These are phyloP conservation scores for Zymoseptoria pseudotritici DNA, from an alignment of 2,329 filamentous ascomycete species.

Conservation along the genomic window DNA sequence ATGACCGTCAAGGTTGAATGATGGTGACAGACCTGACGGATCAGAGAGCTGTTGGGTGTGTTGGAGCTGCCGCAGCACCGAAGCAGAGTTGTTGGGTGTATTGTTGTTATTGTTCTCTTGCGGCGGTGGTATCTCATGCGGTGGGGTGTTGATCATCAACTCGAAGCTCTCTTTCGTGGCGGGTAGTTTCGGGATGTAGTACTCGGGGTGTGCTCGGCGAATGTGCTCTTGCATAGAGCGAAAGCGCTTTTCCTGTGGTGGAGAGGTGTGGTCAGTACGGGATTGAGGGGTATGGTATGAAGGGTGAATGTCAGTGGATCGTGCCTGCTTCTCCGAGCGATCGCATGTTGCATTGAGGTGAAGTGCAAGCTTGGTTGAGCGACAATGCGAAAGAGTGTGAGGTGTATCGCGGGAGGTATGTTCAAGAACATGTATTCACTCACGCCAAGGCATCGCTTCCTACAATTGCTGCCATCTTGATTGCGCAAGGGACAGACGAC, in stretches of 20 bases:
- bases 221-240: slow-evolving; percentile 99
- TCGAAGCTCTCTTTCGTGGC: slow-evolving; percentile 97
- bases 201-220: slow-evolving; percentile 87
- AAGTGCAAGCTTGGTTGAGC: neutral
- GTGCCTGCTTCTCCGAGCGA: neutral
- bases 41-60: slow-evolving; percentile 26
- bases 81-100: slow-evolving; percentile 4
- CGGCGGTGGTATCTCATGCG: slow-evolving; percentile 58
- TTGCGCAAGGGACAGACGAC: slow-evolving; percentile 94
- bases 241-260: slow-evolving; percentile 76
- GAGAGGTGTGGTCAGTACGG: slow-evolving; percentile 25
- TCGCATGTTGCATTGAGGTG: neutral
- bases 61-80: slow-evolving; percentile 12
- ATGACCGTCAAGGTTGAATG: slow-evolving; percentile 27
- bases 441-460: slow-evolving; percentile 96
- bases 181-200: slow-evolving; percentile 96
- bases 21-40: slow-evolving; percentile 32
- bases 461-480: slow-evolving; percentile 92
- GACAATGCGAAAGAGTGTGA: neutral
- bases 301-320: neutral
- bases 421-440: slow-evolving; percentile 44
- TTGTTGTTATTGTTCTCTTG: slow-evolving; percentile 37
- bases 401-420: slow-evolving; percentile 16
- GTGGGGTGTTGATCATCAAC: slow-evolving; percentile 89
- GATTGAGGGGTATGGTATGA: neutral